Evolutionary conservation across 2,329 filamentous ascomycete genomes (phyloP).

Genomic region (Penicillium expansum): DNA sequence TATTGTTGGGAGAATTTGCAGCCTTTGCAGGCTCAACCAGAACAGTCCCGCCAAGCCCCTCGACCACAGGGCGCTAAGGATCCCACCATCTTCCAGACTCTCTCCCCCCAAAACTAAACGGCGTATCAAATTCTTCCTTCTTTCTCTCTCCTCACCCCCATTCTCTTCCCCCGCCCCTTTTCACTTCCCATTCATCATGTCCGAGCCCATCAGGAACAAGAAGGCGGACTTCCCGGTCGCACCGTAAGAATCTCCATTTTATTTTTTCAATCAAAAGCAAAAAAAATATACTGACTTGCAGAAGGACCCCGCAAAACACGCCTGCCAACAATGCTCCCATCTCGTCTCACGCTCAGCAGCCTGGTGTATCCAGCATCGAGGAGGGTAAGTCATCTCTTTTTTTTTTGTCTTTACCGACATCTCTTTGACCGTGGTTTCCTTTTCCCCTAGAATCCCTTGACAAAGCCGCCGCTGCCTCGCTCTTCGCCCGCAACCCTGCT

Average conservation of each 20-base stretch:
- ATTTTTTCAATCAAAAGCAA: conserved; percentile 18
- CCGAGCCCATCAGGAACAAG: conserved; percentile 67
- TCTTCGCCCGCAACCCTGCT: conserved; percentile 93
- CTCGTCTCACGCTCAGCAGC: conserved; percentile 94
- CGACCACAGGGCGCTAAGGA: conserved; percentile 41
- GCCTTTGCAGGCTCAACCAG: conserved; percentile 23
- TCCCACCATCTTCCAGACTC: conserved; percentile 37
- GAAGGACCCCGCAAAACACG: conserved; percentile 96
- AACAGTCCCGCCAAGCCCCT: conserved; percentile 41
- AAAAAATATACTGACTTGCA: conserved; percentile 22
- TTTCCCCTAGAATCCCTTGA: conserved; percentile 76
- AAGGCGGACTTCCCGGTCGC: conserved; percentile 60
- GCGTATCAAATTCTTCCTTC: conserved; percentile 40
- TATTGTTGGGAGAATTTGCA: conserved; percentile 32
- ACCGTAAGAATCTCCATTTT: conserved; percentile 53
- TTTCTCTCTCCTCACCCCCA: conserved; percentile 20
- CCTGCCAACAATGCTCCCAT: conserved; percentile 94
- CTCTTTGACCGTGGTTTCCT: conserved; percentile 14
- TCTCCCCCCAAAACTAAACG: conserved; percentile 36
- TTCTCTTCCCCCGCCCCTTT: conserved; percentile 8
- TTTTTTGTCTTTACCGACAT: not conserved
- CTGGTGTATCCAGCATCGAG: conserved; percentile 89
- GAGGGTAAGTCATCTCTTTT: conserved; percentile 67
- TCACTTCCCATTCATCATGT: conserved; percentile 54
- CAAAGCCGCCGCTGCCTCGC: conserved; percentile 77